These are phyloP conservation scores for Rhododendron simsii DNA, from an alignment of 148 eudicot genomes.

Conservation along the genomic window DNA sequence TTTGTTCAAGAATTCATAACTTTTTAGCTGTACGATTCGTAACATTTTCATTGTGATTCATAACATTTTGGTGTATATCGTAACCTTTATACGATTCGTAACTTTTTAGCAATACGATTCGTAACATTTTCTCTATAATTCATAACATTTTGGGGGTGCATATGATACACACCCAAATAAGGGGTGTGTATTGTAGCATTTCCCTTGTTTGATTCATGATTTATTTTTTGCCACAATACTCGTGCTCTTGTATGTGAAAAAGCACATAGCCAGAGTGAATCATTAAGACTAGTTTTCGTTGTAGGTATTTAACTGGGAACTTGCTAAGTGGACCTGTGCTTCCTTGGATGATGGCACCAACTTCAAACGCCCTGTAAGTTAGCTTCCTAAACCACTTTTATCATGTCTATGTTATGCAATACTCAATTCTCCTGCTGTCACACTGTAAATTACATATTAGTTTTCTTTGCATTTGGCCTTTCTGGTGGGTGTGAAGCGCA, in stretches of 20 bases:
- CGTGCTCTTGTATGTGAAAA: background rate
- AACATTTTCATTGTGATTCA: too few relatives aligned
- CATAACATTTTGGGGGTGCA: fast-evolving
- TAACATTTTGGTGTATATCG: too few relatives aligned
- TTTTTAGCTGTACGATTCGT: too few relatives aligned
- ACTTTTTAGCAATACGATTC: too few relatives aligned
- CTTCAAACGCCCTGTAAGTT: conserved; percentile 12
- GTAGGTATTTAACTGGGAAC: conserved; percentile 26
- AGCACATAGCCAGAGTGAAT: background rate
- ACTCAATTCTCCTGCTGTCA: background rate
- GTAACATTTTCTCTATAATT: too few relatives aligned
- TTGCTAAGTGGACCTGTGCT: conserved; percentile 19
- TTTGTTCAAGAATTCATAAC: too few relatives aligned
- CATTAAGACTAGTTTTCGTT: background rate
- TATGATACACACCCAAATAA: too few relatives aligned
- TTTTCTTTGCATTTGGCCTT: background rate
- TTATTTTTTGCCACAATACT: background rate
- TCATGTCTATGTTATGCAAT: background rate
- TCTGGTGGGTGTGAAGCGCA: too few relatives aligned
- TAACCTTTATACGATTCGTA: too few relatives aligned
- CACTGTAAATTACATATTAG: background rate
- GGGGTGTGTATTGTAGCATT: too few relatives aligned
- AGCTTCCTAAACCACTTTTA: background rate
- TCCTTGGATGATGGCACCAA: conserved; percentile 15
- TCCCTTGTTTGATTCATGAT: background rate